These are phyloP conservation scores for Monilinia aucupariae DNA, from an alignment of 2,329 filamentous ascomycete species.

Conservation along the genomic window DNA sequence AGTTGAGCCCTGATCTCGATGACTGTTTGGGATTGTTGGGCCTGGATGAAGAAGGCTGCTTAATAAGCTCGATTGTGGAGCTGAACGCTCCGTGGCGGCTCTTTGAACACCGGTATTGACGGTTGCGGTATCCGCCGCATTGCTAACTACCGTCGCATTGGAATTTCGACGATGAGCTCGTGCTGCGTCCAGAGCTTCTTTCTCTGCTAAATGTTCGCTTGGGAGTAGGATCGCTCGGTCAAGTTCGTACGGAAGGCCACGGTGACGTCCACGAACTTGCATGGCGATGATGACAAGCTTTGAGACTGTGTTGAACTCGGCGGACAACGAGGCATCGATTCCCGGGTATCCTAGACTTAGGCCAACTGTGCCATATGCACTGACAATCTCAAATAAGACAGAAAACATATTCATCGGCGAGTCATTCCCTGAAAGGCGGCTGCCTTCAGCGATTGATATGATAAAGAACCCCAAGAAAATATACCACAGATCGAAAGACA, in stretches of 20 bases:
- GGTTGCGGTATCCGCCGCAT: not conserved
- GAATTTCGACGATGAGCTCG: constrained; percentile 22
- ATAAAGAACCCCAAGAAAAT: constrained; percentile 92
- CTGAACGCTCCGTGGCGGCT: constrained; percentile 17
- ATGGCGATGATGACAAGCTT: constrained; percentile 65
- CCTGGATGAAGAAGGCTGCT: constrained; percentile 33
- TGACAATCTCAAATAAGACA: constrained; percentile 79
- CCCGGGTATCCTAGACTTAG: constrained; percentile 76
- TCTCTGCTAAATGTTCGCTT: constrained; percentile 56
- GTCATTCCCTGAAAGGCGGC: constrained; percentile 54
- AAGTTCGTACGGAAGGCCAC: constrained; percentile 62
- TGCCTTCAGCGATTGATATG: constrained; percentile 81
- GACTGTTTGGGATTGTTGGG: constrained; percentile 31
- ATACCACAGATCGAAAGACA: constrained; percentile 97
- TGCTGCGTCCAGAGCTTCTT: constrained; percentile 46
- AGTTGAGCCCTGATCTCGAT: constrained; percentile 19
- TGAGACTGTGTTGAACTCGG: constrained; percentile 63
- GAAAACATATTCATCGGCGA: constrained; percentile 62
- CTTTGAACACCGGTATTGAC: constrained; percentile 17
- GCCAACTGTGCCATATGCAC: constrained; percentile 90
- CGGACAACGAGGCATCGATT: constrained; percentile 74
- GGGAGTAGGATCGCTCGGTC: constrained; percentile 67
- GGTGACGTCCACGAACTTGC: constrained; percentile 64
- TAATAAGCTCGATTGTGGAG: constrained; percentile 26
- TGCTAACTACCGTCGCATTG: constrained; percentile 14